phyloP scores from a whole-genome alignment of 495 filamentous ascomycete genomes.

The Chaetomium cochliodes region DNA sequence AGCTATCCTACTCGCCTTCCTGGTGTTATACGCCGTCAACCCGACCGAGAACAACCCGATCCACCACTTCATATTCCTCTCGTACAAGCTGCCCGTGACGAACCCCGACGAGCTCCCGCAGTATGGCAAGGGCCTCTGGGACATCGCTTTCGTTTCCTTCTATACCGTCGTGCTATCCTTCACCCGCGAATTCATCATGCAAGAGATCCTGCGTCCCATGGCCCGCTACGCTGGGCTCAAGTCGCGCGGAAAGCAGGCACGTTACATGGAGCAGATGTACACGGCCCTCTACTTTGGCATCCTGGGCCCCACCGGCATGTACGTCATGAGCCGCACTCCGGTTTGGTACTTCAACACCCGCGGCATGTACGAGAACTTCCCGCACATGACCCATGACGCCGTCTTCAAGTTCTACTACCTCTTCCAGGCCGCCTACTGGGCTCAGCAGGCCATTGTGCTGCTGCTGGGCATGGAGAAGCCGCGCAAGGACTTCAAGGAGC shows the following conservation, averaged over 20 bases:
- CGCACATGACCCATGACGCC: conserved; percentile 79
- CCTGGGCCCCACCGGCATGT: conserved; percentile 83
- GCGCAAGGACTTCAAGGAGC: conserved; percentile 92
- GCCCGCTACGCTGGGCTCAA: conserved; percentile 69
- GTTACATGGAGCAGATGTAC: conserved; percentile 98
- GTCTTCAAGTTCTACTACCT: conserved; percentile 97
- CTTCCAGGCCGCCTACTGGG: conserved; percentile 94
- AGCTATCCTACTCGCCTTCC: conserved; percentile 61
- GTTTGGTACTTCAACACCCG: conserved; percentile 97
- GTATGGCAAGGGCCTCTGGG: conserved; percentile 86
- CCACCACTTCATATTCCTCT: conserved; percentile 86
- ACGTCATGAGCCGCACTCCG: conserved; percentile 84
- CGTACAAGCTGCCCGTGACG: conserved; percentile 68
- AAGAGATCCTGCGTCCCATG: conserved; percentile 78
- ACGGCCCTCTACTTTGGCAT: conserved; percentile 92
- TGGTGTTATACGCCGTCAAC: conserved; percentile 71
- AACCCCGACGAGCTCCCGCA: conserved; percentile 57
- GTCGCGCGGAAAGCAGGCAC: conserved; percentile 73
- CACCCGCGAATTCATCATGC: conserved; percentile 96
- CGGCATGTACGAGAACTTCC: conserved; percentile 89
- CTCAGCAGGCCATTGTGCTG: conserved; percentile 90
- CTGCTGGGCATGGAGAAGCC: conserved; percentile 89
- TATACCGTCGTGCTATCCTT: conserved; percentile 89
- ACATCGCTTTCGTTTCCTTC: conserved; percentile 85
- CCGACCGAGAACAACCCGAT: conserved; percentile 80